These are phyloP conservation scores for Dentipellis sp. DNA, from an alignment of 768 basidiomycete genomes.

Conservation along the genomic window DNA sequence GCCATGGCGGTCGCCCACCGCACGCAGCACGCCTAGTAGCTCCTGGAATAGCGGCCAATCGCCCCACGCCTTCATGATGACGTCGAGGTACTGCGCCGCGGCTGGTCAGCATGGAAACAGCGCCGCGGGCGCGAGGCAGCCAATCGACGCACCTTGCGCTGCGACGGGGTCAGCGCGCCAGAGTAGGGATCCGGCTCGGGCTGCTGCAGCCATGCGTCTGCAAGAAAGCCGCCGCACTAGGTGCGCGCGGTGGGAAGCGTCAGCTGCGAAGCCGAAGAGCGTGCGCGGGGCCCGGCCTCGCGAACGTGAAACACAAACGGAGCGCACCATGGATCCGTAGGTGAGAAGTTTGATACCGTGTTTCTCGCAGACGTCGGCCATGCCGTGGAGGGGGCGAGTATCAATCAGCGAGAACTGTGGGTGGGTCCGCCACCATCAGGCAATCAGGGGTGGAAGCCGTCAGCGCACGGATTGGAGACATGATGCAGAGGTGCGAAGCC, in stretches of 20 bases:
- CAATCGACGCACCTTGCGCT: conserved; percentile 47
- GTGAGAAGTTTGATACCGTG: conserved; percentile 70
- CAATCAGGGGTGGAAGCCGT: too few relatives aligned
- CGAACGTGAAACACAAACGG: conserved; percentile 2
- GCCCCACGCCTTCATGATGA: conserved; percentile 76
- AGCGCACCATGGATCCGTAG: conserved; percentile 69
- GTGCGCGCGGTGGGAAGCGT: not conserved
- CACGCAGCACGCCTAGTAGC: conserved; percentile 47
- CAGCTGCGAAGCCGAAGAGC: not conserved
- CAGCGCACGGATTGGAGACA: not conserved
- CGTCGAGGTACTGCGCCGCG: conserved; percentile 61
- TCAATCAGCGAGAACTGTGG: conserved; percentile 75
- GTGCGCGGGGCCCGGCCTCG: not conserved
- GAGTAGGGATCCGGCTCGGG: conserved; percentile 67
- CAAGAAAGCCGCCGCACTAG: conserved; percentile 78
- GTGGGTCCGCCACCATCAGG: not conserved
- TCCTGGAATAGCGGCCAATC: conserved; percentile 67
- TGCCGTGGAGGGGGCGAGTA: conserved; percentile 64
- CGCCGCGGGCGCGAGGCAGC: not conserved
- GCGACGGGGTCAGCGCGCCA: conserved; percentile 65
- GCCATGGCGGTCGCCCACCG: conserved; percentile 59
- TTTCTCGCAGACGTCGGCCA: conserved; percentile 68
- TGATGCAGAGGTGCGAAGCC: not conserved
- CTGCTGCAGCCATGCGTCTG: conserved; percentile 63
- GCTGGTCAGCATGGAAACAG: not conserved